Evolutionary conservation across 768 basidiomycete species (phyloP).

Genomic region (Mycena sanguinolenta): DNA sequence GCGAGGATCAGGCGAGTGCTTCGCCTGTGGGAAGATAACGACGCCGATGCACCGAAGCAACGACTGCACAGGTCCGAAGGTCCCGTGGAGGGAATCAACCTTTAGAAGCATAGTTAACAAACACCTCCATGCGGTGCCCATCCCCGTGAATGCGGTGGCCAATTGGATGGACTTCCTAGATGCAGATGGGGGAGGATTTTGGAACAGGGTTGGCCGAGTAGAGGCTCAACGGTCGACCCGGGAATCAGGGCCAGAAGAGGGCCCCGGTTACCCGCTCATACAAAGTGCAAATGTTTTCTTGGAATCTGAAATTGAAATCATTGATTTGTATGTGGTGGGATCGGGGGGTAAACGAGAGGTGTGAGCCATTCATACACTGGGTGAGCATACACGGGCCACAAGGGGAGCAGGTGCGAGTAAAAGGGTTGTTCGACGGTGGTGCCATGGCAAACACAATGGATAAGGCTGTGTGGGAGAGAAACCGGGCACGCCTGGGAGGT

Average conservation of each 20-base stretch:
- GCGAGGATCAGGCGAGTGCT: slow-evolving; percentile 31
- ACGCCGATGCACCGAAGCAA: slow-evolving; percentile 10
- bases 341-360: not conserved
- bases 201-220: no score
- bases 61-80: slow-evolving; percentile 16
- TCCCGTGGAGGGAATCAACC: no score
- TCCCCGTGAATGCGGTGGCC: slow-evolving; percentile 5
- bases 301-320: no score
- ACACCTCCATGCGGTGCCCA: not conserved
- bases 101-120: slow-evolving; percentile 9
- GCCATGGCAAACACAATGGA: slow-evolving; percentile 14
- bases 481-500: not conserved
- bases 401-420: no score
- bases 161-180: slow-evolving; percentile 32
- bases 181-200: no score
- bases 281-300: slow-evolving; percentile 12
- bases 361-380: slow-evolving; percentile 41
- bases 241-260: slow-evolving; percentile 15
- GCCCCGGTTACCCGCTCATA: slow-evolving; percentile 23
- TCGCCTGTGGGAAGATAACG: slow-evolving; percentile 19
- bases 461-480: not conserved
- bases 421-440: no score
- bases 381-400: slow-evolving; percentile 32
- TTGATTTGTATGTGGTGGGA: slow-evolving; percentile 31
- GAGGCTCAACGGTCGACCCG: slow-evolving; percentile 22